Conservation (phyloP, 345 rosid species). For the Brassica nigra region DNA sequence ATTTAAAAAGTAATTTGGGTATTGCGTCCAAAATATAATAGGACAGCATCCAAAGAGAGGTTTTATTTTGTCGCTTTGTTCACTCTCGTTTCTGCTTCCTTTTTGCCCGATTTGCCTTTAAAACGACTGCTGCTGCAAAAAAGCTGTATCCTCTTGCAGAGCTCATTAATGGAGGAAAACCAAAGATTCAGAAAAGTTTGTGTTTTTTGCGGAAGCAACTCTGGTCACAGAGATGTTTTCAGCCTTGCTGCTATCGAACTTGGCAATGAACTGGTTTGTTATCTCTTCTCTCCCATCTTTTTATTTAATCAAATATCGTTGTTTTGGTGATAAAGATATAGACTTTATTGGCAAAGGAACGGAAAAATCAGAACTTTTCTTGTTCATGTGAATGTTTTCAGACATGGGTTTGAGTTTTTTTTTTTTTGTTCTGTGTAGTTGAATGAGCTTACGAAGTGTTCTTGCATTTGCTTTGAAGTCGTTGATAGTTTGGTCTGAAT, state of each 20-base stretch:
- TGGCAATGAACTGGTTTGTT: constrained; percentile 90
- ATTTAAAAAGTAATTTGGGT: neutral
- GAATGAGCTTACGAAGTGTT: neutral
- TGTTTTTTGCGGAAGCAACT: constrained; percentile 94
- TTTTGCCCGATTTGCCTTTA: constrained; percentile 6
- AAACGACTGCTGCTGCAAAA: constrained; percentile 9
- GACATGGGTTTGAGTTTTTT: constrained; percentile 18
- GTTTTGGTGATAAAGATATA: neutral
- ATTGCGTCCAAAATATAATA: constrained; percentile 6
- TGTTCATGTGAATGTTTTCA: neutral
- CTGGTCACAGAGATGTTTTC: constrained; percentile 82
- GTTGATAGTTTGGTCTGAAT: neutral
- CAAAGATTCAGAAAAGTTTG: constrained; percentile 69
- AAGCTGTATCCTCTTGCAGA: neutral
- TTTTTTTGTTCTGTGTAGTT: neutral
- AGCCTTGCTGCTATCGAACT: constrained; percentile 86
- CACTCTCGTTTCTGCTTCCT: neutral
- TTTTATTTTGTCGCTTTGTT: constrained; percentile 19
- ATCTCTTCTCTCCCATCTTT: neutral
- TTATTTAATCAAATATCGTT: neutral
- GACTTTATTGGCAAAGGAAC: neutral
- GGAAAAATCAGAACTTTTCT: neutral
- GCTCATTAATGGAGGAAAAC: constrained; percentile 55
- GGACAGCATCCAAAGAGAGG: constrained; percentile 1
- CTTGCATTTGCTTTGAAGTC: neutral